Percentiles rank a stretch among this genome's conserved stretches.
These are phyloP conservation scores for Fomitopsis schrenkii DNA, from an alignment of 1,284 basidiomycete genomes.

Conservation along the genomic window DNA sequence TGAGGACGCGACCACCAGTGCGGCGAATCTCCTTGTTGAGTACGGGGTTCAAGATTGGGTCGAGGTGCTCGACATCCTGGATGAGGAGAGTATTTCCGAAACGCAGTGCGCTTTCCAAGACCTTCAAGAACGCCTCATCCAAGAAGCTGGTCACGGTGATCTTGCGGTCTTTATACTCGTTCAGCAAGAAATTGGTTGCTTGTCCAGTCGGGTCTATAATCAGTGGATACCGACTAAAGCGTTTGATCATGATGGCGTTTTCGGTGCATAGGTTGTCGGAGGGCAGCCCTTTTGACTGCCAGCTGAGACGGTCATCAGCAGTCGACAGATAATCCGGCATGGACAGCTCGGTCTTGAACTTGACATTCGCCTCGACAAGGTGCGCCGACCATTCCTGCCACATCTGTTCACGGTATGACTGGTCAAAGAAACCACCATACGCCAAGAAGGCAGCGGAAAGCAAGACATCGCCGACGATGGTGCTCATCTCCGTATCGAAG, in stretches of 20 bases:
- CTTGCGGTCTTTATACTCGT: constrained; percentile 95
- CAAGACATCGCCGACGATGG: constrained; percentile 96
- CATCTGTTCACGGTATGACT: constrained; percentile 96
- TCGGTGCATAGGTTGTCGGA: constrained; percentile 95
- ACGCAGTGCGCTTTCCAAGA: constrained; percentile 96
- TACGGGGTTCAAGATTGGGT: constrained; percentile 97
- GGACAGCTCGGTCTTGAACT: constrained; percentile 90
- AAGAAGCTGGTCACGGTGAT: constrained; percentile 98
- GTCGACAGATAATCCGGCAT: constrained; percentile 96
- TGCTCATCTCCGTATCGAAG: constrained; percentile 98
- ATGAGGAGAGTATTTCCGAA: constrained; percentile 98
- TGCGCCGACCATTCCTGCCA: constrained; percentile 95
- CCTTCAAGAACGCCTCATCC: constrained; percentile 98
- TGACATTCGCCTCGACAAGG: constrained; percentile 85
- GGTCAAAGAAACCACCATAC: constrained; percentile 98
- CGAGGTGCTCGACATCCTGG: constrained; percentile 96
- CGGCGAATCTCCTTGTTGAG: constrained; percentile 95
- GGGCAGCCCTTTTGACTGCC: constrained; percentile 94
- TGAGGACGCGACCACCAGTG: constrained; percentile 95
- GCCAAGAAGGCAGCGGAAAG: constrained; percentile 96
- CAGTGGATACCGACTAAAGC: constrained; percentile 96
- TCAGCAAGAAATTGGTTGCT: constrained; percentile 90
- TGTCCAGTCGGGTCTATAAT: constrained; percentile 99
- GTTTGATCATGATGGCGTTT: constrained; percentile 98
- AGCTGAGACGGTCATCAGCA: constrained; percentile 92